Evolutionary conservation across 768 basidiomycete genomes (phyloP).

Genomic region (Termitomyces eurrhizus): DNA sequence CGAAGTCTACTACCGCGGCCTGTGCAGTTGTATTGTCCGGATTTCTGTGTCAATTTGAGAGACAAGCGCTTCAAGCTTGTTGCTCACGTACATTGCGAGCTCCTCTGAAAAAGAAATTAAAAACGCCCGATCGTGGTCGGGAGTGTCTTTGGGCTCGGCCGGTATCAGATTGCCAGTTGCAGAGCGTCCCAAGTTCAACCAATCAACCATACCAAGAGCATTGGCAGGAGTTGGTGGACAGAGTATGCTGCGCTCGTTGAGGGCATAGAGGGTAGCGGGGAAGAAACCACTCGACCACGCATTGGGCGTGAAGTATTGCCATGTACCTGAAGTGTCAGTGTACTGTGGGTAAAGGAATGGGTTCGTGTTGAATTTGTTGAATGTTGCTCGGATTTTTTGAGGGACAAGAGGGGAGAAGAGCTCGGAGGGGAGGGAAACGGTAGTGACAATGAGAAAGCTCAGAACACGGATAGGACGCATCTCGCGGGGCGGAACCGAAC

Average conservation of each 20-base stretch:
- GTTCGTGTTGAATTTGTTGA: slow-evolving; percentile 31
- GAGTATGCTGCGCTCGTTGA: slow-evolving; percentile 48
- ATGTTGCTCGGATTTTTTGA: slow-evolving; percentile 52
- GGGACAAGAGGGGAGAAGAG: slow-evolving; percentile 58
- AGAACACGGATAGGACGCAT: not conserved
- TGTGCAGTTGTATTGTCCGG: slow-evolving; percentile 53
- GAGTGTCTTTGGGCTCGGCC: slow-evolving; percentile 40
- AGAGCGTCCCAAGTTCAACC: slow-evolving; percentile 49
- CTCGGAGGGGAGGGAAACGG: slow-evolving; percentile 17
- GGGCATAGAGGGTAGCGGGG: slow-evolving; percentile 54
- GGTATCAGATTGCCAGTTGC: slow-evolving; percentile 51
- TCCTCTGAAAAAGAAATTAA: slow-evolving; percentile 66
- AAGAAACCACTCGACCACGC: slow-evolving; percentile 72
- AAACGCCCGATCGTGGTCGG: slow-evolving; percentile 71
- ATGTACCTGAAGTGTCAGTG: slow-evolving; percentile 44
- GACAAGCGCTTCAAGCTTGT: not conserved
- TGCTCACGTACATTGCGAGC: slow-evolving; percentile 45
- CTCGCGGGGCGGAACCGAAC: not conserved
- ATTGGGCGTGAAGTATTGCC: slow-evolving; percentile 51
- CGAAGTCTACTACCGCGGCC: slow-evolving; percentile 53
- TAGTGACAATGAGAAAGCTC: not conserved
- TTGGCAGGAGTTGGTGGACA: slow-evolving; percentile 39
- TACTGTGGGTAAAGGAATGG: slow-evolving; percentile 40
- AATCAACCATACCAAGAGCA: slow-evolving; percentile 41
- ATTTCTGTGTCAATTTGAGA: slow-evolving; percentile 35